These are phyloP conservation scores for Linnemannia exigua DNA, from an alignment of 192 early-diverging fungal genomes.

Conservation along the genomic window DNA sequence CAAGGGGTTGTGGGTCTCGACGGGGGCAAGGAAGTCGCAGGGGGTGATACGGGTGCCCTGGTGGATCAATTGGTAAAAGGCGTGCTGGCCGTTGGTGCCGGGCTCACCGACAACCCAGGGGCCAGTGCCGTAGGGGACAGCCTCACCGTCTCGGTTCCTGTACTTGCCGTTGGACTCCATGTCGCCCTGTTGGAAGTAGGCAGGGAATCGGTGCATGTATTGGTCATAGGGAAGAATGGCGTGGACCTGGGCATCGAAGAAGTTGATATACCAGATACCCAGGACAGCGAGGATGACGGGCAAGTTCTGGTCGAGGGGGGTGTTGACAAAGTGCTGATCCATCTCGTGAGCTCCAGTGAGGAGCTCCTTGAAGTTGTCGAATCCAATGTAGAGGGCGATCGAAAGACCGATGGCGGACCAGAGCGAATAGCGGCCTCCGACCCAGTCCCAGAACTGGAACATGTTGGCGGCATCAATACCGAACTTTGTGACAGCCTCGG, in stretches of 20 bases:
- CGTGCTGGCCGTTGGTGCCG: constrained; percentile 99
- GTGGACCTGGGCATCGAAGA: constrained; percentile 93
- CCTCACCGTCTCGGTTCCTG: constrained; percentile 83
- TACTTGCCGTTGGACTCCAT: constrained; percentile 99
- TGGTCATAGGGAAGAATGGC: constrained; percentile 99
- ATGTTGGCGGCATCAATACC: constrained; percentile 97
- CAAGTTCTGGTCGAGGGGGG: constrained; percentile 94
- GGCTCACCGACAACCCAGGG: constrained; percentile 99
- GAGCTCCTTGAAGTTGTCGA: constrained; percentile 94
- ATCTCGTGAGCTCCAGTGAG: constrained; percentile 94
- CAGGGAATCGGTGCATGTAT: constrained; percentile 97
- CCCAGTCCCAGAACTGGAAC: constrained; percentile 99
- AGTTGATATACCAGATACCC: constrained; percentile 99
- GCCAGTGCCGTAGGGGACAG: constrained; percentile 89
- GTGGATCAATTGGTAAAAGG: constrained; percentile 99
- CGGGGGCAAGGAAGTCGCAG: constrained; percentile 96
- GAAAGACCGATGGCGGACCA: constrained; percentile 99
- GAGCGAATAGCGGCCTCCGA: constrained; percentile 98
- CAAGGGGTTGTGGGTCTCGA: constrained; percentile 95
- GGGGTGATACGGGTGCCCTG: constrained; percentile 99
- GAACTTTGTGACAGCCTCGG: constrained; percentile 87
- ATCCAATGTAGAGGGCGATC: constrained; percentile 95
- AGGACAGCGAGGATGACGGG: constrained; percentile 91
- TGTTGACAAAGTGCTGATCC: constrained; percentile 95
- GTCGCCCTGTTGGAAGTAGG: constrained; percentile 99